Evolutionary conservation across 805 yeast species (phyloP).

Genomic region (Zygosaccharomyces gambellarensis): DNA sequence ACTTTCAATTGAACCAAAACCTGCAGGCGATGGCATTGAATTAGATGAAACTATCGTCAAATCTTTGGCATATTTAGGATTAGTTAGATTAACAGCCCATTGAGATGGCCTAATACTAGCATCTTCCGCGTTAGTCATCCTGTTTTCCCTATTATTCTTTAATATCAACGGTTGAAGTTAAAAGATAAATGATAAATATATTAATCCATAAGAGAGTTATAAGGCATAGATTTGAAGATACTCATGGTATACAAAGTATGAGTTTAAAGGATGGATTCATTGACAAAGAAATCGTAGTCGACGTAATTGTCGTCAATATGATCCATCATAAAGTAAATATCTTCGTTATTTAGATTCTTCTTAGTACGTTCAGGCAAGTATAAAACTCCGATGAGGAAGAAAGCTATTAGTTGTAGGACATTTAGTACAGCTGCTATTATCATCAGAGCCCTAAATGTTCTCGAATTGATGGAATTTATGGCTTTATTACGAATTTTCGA

Average conservation of each 20-base stretch:
- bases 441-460: slow-evolving; percentile 3
- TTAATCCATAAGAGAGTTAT: neutral
- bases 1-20: slow-evolving; percentile 16
- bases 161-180: neutral
- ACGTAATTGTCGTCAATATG: slow-evolving; percentile 8
- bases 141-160: neutral
- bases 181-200: neutral
- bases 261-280: neutral
- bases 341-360: slow-evolving; percentile 3
- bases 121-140: slow-evolving; percentile 1
- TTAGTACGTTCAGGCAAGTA: slow-evolving; percentile 5
- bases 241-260: neutral
- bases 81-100: slow-evolving; percentile 17
- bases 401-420: slow-evolving; percentile 7
- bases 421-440: slow-evolving; percentile 4
- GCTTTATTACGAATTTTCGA: neutral
- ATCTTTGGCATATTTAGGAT: slow-evolving; percentile 14
- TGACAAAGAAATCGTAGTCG: slow-evolving; percentile 8
- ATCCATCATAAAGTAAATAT: slow-evolving; percentile 6
- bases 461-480: neutral
- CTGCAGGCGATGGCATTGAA: slow-evolving; percentile 27
- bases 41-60: slow-evolving; percentile 7
- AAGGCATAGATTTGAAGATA: neutral
- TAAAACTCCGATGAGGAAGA: slow-evolving; percentile 5
- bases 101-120: slow-evolving; percentile 11